Conservation (phyloP, 2,329 filamentous ascomycete genomes). For the Diaporthe australafricana region DNA sequence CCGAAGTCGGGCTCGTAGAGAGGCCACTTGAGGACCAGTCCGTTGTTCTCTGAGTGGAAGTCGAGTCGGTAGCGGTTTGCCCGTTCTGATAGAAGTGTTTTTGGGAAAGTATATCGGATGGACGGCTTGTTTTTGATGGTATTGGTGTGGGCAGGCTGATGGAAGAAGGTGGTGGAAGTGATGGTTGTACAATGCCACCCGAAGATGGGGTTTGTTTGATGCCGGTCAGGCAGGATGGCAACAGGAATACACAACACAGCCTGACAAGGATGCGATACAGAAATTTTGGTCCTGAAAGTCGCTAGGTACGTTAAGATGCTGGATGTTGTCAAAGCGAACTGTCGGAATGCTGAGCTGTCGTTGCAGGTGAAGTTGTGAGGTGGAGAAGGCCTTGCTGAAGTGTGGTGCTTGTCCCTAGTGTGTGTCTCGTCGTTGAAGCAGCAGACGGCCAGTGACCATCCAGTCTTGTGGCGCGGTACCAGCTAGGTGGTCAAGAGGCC, state of each 20-base stretch:
- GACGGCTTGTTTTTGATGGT: neutral
- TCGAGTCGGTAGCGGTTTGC: neutral
- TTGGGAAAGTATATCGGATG: neutral
- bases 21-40: slow-evolving; percentile 6
- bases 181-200: slow-evolving; percentile 13
- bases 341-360: slow-evolving; percentile 10
- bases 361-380: slow-evolving; percentile 22
- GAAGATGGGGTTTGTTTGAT: slow-evolving; percentile 7
- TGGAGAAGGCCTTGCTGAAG: slow-evolving; percentile 23
- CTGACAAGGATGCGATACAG: neutral
- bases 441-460: neutral
- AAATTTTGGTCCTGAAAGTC: neutral
- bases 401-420: slow-evolving; percentile 16
- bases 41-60: neutral
- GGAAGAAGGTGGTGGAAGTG: slow-evolving; percentile 8
- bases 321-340: slow-evolving; percentile 16
- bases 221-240: neutral
- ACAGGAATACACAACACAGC: neutral
- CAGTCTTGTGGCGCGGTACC: neutral
- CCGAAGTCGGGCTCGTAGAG: slow-evolving; percentile 22
- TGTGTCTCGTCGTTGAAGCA: slow-evolving; percentile 16
- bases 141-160: slow-evolving; percentile 5
- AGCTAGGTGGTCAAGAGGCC: neutral
- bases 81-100: neutral
- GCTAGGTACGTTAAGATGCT: neutral